phyloP scores from a whole-genome alignment of 306 rosid genomes.

The Macrotyloma uniflorum region DNA sequence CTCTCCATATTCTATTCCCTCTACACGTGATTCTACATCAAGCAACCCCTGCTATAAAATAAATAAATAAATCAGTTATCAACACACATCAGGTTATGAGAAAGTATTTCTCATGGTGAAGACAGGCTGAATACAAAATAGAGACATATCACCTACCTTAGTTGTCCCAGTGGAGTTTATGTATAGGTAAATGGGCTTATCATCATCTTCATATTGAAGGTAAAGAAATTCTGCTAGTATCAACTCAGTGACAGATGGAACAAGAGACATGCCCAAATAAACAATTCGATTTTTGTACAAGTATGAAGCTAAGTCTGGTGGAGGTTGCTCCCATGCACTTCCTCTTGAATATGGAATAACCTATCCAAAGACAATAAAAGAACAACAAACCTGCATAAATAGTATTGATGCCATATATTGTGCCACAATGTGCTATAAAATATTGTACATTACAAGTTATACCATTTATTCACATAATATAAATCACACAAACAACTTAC shows the following conservation, averaged over 20 bases:
- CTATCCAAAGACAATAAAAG: slow-evolving; percentile 48
- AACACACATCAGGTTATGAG: not conserved
- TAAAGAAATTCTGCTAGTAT: slow-evolving; percentile 89
- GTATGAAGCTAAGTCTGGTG: slow-evolving; percentile 95
- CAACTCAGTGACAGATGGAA: slow-evolving; percentile 93
- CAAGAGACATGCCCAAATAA: slow-evolving; percentile 94
- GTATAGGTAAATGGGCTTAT: slow-evolving; percentile 87
- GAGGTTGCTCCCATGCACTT: slow-evolving; percentile 95
- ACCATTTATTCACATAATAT: slow-evolving; percentile 4
- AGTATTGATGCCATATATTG: slow-evolving; percentile 1
- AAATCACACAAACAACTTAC: slow-evolving; percentile 1
- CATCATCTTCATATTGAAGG: slow-evolving; percentile 83
- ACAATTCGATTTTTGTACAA: slow-evolving; percentile 86
- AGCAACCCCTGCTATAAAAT: not conserved
- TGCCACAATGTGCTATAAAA: slow-evolving; percentile 9
- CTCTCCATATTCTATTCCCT: not conserved
- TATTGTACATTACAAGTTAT: not conserved
- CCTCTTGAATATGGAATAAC: slow-evolving; percentile 91
- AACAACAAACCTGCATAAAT: slow-evolving; percentile 28
- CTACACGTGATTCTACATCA: slow-evolving; percentile 17
- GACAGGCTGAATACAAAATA: not conserved
- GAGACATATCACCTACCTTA: slow-evolving; percentile 57
- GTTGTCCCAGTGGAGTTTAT: slow-evolving; percentile 95
- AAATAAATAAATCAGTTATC: not conserved
- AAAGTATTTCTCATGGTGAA: slow-evolving; percentile 14